Evolutionary conservation across 225 moss, liverwort and hornwort species (phyloP).

Genomic region (Rhytidiadelphus loreus): DNA sequence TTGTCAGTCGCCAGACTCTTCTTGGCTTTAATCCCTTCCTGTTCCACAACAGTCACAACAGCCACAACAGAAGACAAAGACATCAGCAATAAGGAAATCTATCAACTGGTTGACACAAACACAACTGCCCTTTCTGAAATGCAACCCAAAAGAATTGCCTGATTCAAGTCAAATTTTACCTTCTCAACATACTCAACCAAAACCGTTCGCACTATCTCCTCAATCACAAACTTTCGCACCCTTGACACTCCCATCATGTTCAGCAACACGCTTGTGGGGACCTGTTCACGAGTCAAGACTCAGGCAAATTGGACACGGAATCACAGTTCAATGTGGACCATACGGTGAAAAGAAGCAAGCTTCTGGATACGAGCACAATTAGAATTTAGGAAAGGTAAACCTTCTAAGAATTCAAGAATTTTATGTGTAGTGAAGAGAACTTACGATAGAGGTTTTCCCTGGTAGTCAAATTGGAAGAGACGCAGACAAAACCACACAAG

Average conservation of each 20-base stretch:
- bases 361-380: neutral
- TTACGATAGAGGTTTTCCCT: slow-evolving; percentile 84
- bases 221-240: slow-evolving; percentile 77
- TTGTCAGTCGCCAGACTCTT: slow-evolving; percentile 62
- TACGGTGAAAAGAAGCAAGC: neutral
- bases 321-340: neutral
- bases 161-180: slow-evolving; percentile 8
- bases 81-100: neutral
- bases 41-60: neutral
- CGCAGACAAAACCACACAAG: neutral
- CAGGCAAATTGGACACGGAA: neutral
- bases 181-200: slow-evolving; percentile 61
- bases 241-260: slow-evolving; percentile 71
- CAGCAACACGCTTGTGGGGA: slow-evolving; percentile 60
- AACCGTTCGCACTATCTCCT: slow-evolving; percentile 67
- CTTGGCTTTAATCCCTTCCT: slow-evolving; percentile 77
- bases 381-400: neutral
- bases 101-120: neutral
- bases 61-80: neutral
- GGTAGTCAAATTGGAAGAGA: neutral
- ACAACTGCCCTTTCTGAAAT: neutral
- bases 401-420: neutral
- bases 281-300: slow-evolving; percentile 22
- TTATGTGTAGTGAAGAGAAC: neutral
- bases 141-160: neutral